Evolutionary conservation across 148 eudicot species (phyloP).

Genomic region (Arctostaphylos glauca): DNA sequence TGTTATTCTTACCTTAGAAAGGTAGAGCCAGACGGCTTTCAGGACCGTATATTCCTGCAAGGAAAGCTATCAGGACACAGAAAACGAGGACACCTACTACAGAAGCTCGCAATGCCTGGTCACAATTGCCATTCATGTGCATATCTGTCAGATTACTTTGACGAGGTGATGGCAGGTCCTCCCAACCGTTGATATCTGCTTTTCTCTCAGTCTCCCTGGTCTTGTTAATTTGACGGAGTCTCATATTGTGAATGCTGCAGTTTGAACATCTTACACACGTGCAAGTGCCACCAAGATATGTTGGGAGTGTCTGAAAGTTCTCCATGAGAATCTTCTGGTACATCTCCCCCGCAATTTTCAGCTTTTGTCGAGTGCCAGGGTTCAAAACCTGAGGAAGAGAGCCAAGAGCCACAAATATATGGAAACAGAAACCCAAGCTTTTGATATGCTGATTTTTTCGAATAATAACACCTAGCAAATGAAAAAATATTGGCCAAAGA

Average conservation of each 20-base stretch:
- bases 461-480: background rate
- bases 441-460: background rate
- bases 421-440: background rate
- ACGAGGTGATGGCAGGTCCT: slow-evolving; percentile 26
- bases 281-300: slow-evolving; percentile 77
- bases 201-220: slow-evolving; percentile 19
- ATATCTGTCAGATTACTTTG: slow-evolving; percentile 28
- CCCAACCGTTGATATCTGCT: slow-evolving; percentile 20
- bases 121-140: slow-evolving; percentile 30
- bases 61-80: slow-evolving; percentile 55
- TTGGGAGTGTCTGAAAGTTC: slow-evolving; percentile 54
- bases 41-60: slow-evolving; percentile 48
- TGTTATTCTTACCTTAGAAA: slow-evolving; percentile 24
- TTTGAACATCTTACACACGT: slow-evolving; percentile 56
- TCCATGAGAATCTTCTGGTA: slow-evolving; percentile 53
- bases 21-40: slow-evolving; percentile 38
- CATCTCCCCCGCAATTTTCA: slow-evolving; percentile 57
- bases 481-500: background rate
- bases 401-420: background rate
- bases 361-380: slow-evolving; percentile 66
- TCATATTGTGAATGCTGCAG: slow-evolving; percentile 17
- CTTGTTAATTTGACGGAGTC: slow-evolving; percentile 16
- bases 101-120: slow-evolving; percentile 52
- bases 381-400: slow-evolving; percentile 55
- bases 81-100: slow-evolving; percentile 65